phyloP scores from a whole-genome alignment of 2,329 filamentous ascomycete species.

The Pseudocercospora fijiensis region DNA sequence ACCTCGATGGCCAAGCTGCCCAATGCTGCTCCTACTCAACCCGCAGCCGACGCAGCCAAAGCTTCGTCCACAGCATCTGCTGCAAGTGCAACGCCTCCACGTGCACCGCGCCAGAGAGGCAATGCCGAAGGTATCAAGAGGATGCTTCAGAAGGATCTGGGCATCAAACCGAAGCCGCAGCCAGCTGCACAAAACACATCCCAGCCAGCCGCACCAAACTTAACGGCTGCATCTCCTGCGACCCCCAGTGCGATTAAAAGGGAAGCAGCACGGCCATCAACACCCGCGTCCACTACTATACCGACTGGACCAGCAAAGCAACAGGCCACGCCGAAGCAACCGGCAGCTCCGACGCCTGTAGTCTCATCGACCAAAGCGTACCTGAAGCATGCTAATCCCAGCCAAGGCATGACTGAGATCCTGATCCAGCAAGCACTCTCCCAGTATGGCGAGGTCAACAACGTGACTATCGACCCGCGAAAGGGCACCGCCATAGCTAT shows the following conservation, averaged over 20 bases:
- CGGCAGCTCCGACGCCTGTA: conserved; percentile 25
- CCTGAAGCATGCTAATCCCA: conserved; percentile 66
- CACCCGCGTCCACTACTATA: conserved; percentile 23
- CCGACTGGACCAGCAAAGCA: conserved; percentile 22
- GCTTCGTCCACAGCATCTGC: conserved; percentile 48
- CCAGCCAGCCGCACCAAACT: background rate
- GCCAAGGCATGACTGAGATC: conserved; percentile 85
- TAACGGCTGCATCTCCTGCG: conserved; percentile 17
- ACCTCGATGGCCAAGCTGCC: background rate
- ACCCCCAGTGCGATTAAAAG: conserved; percentile 37
- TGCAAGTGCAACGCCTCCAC: conserved; percentile 22
- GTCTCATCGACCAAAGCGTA: conserved; percentile 54
- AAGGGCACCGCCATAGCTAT: conserved; percentile 94
- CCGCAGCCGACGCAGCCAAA: conserved; percentile 36
- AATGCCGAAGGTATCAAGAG: conserved; percentile 43
- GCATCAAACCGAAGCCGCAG: conserved; percentile 48
- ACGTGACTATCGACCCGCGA: conserved; percentile 88
- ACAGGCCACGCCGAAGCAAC: conserved; percentile 35
- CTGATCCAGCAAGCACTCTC: conserved; percentile 73
- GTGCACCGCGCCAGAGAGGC: conserved; percentile 32
- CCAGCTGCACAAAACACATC: conserved; percentile 20
- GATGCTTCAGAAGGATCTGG: conserved; percentile 63
- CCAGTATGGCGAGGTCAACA: conserved; percentile 69
- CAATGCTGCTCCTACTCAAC: conserved; percentile 38
- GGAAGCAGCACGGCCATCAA: conserved; percentile 8